A percentile compares a stretch with the other conserved stretches of the same genome.
Evolutionary conservation across 1,139 yeast species (phyloP).

Genomic region (Yamadazyma triangularis): DNA sequence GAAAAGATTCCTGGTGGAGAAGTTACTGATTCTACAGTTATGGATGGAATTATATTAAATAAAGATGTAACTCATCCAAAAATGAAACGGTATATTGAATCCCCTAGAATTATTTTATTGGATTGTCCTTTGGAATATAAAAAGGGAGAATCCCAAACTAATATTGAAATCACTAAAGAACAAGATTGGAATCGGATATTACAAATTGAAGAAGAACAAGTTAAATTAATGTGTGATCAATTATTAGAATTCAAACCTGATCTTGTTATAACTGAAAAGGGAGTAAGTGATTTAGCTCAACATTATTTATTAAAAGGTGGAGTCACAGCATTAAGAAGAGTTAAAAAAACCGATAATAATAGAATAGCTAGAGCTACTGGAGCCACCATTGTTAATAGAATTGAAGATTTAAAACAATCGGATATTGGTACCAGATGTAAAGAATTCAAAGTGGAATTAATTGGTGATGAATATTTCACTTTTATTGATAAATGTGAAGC

Average conservation of each 20-base stretch:
- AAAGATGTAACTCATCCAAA: slow-evolving; percentile 98
- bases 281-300: slow-evolving; percentile 97
- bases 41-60: slow-evolving; percentile 90
- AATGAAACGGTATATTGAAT: slow-evolving; percentile 84
- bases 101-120: slow-evolving; percentile 82
- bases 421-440: slow-evolving; percentile 92
- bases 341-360: slow-evolving; percentile 92
- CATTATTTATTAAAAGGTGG: slow-evolving; percentile 93
- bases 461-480: slow-evolving; percentile 96
- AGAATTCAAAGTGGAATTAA: slow-evolving; percentile 84
- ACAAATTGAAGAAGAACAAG: slow-evolving; percentile 98
- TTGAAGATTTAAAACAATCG: slow-evolving; percentile 86
- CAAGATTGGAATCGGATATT: slow-evolving; percentile 92
- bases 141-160: slow-evolving; percentile 98
- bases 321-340: slow-evolving; percentile 89
- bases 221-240: slow-evolving; percentile 79
- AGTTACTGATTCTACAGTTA: slow-evolving; percentile 78
- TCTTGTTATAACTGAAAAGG: slow-evolving; percentile 95
- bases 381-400: slow-evolving; percentile 92
- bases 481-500: slow-evolving; percentile 74
- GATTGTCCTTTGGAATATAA: slow-evolving; percentile 98
- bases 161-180: slow-evolving; percentile 94
- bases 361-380: slow-evolving; percentile 97
- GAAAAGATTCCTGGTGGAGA: slow-evolving; percentile 99
- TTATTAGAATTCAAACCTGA: slow-evolving; percentile 86